These are phyloP conservation scores for Suillus tomentosus DNA, from an alignment of 768 basidiomycete species.

Conservation along the genomic window DNA sequence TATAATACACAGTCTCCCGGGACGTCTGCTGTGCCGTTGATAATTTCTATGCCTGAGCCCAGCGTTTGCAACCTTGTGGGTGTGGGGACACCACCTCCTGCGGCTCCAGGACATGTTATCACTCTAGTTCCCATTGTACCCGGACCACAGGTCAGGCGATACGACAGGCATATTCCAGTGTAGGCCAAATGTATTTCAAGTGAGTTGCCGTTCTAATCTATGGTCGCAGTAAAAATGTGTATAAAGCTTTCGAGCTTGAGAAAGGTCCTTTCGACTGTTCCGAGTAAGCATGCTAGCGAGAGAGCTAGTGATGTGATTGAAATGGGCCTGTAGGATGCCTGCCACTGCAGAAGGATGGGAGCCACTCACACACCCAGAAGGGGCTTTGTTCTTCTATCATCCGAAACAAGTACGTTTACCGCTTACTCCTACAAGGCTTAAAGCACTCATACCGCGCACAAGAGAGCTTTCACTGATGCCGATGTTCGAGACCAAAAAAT, in stretches of 20 bases:
- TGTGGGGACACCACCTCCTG: not conserved
- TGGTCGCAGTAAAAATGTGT: not conserved
- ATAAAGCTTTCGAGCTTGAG: not conserved
- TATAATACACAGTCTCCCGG: not conserved
- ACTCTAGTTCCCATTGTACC: not conserved
- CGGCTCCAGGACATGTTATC: not conserved
- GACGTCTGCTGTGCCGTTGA: not conserved
- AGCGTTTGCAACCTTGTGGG: not conserved
- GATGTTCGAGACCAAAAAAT: not conserved
- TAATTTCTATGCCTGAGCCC: not conserved
- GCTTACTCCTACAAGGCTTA: not conserved
- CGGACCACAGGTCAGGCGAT: not conserved
- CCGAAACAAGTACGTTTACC: not conserved
- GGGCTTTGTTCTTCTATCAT: slow-evolving; percentile 1
- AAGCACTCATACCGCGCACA: not conserved
- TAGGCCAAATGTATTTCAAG: not conserved
- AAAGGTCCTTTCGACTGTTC: slow-evolving; percentile 3
- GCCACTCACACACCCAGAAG: not conserved
- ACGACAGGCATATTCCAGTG: not conserved
- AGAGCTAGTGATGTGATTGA: not conserved
- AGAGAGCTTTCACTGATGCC: slow-evolving; percentile 4
- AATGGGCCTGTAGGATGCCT: not conserved
- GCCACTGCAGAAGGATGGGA: not conserved
- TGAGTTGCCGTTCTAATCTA: not conserved
- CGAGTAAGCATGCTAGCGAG: not conserved